These are phyloP conservation scores for Rhodosporidiobolus odoratus DNA, from an alignment of 768 basidiomycete genomes.

Conservation along the genomic window DNA sequence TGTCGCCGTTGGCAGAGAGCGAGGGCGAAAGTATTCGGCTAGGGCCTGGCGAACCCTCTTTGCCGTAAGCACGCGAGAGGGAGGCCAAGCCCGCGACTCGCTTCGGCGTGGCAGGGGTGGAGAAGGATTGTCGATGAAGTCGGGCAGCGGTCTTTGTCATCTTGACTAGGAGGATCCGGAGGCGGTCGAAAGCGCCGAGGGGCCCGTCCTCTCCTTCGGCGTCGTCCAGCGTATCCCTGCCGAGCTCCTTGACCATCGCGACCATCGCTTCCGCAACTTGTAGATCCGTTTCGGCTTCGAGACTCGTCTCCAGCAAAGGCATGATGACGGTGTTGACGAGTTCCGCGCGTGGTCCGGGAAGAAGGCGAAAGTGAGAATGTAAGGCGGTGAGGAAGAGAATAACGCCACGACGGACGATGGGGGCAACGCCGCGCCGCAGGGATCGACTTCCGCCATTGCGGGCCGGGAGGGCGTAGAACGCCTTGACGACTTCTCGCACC, in stretches of 20 bases:
- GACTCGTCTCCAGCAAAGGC: constrained; percentile 46
- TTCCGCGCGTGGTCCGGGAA: constrained; percentile 41
- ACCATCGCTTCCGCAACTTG: constrained; percentile 45
- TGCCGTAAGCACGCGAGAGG: constrained; percentile 15
- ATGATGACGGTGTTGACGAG: constrained; percentile 46
- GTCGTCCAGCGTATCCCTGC: constrained; percentile 27
- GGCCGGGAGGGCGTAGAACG: constrained; percentile 35
- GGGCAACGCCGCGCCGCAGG: constrained; percentile 23
- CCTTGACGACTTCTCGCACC: constrained; percentile 31
- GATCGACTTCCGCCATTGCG: constrained; percentile 11
- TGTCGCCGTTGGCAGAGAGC: background rate
- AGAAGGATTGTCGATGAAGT: constrained; percentile 8
- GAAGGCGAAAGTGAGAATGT: constrained; percentile 44
- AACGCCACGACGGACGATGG: constrained; percentile 38
- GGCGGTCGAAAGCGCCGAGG: constrained; percentile 37
- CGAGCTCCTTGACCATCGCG: constrained; percentile 39
- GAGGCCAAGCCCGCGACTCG: constrained; percentile 5
- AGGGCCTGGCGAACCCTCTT: constrained; percentile 12
- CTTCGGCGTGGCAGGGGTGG: constrained; percentile 12
- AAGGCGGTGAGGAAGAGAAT: constrained; percentile 39
- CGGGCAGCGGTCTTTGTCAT: constrained; percentile 20
- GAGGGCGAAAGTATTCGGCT: background rate
- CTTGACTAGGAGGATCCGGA: constrained; percentile 29
- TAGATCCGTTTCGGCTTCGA: constrained; percentile 44
- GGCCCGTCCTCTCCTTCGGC: constrained; percentile 32